Base-by-base conservation (phyloP, 2,329 filamentous ascomycete genomes). In the Botryotinia convoluta region DNA sequence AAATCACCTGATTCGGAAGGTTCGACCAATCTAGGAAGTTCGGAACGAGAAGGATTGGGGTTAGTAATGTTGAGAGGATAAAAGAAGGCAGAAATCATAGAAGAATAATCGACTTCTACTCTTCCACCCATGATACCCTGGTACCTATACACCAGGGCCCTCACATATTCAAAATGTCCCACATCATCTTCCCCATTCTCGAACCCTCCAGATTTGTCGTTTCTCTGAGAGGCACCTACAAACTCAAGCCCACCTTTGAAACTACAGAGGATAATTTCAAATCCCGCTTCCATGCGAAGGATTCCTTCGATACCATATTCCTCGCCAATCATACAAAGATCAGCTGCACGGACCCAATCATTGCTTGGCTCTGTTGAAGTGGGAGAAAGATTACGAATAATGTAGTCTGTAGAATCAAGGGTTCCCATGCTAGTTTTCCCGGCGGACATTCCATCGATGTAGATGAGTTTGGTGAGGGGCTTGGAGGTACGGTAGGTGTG, bases 401-500 rank as follows among this genome's bases (percentile, higher is more conserved):
- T 78, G 1, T 85, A 79, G 77, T 93, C 91, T 77, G 93, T 90
- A 0, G 88, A 85, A 78, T 93, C 91, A 4, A 93, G 84, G 0
- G 91, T 92, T 5, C 91, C 92, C 78, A 90, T 88, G 1, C 78
- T 68, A 0, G 87, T 88, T 77, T 93, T 93, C 1, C 85, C 91
- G 0, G 90, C 92, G 3, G 88, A 87, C 84, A 91, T 90, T 6
- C 92, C 92, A 78, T 94, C 92, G 26, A 93, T 80, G 77, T 93
- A 92, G 4, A 94, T 82, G 4, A 93, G 83, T n/a, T 72, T 72
- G 18, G 86, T 85, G 1, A 93, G 82, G 7, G 87, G 83, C 22
- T 87, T 85, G 1, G 82, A 86, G 4, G 90, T 86, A 10, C 84
- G 84, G 79, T 93, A 94, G 0, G 87, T 90, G 77, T 93, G 91